A percentile compares a stretch with the other conserved stretches of the same genome.
Conservation (phyloP, 129 eudicot genomes). For the Arctium minus region DNA sequence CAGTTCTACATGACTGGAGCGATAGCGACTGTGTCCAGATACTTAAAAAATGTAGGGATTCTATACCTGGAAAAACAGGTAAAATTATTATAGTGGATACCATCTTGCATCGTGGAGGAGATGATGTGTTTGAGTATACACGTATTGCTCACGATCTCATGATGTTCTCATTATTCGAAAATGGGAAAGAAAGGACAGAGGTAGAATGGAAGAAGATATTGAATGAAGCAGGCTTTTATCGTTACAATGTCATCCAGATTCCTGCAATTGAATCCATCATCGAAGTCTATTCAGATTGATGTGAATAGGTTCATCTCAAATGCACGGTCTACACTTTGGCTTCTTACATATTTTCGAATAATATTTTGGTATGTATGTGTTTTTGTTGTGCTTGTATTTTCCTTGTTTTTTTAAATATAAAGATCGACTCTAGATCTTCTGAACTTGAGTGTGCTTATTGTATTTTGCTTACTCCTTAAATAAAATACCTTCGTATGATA, state of each 20-base stretch:
- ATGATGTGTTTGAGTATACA: constrained; percentile 13
- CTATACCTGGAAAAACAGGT: constrained; percentile 18
- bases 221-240: constrained; percentile 29
- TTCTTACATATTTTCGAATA: neutral
- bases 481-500: neutral
- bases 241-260: constrained; percentile 23
- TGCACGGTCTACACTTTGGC: neutral
- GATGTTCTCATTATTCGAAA: constrained; percentile 15
- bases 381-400: neutral
- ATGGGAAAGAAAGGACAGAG: constrained; percentile 38
- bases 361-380: neutral
- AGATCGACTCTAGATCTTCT: neutral
- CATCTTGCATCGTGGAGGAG: constrained; percentile 4
- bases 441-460: neutral
- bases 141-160: neutral
- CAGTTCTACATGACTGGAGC: constrained; percentile 30
- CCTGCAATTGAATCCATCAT: constrained; percentile 22
- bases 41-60: constrained; percentile 25
- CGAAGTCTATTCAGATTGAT: constrained; percentile 28
- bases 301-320: neutral
- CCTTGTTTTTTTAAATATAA: neutral
- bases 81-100: constrained; percentile 31
- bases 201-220: constrained; percentile 29
- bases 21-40: constrained; percentile 38
- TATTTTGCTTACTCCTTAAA: neutral